phyloP scores from a whole-genome alignment of 345 rosid genomes.

The Diplotaxis tenuifolia region DNA sequence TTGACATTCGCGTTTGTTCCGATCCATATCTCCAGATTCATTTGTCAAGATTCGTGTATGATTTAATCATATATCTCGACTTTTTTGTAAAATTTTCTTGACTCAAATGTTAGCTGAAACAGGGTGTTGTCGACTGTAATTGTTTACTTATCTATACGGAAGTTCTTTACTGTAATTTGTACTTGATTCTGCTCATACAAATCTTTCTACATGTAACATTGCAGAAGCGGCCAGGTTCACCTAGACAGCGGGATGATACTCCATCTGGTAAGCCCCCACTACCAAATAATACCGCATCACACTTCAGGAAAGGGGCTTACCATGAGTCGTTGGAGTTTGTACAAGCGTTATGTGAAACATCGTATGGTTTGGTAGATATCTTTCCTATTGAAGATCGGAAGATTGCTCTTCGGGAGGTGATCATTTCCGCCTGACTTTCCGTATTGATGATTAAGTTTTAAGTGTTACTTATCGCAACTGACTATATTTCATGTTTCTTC shows the following conservation, averaged over 20 bases:
- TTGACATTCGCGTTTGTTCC: conserved; percentile 2
- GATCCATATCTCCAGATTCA: conserved; percentile 11
- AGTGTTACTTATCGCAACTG: conserved; percentile 21
- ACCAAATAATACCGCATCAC: conserved; percentile 65
- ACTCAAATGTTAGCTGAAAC: conserved; percentile 15
- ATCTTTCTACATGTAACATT: conserved; percentile 14
- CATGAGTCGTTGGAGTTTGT: conserved; percentile 96
- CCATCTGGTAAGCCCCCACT: conserved; percentile 76
- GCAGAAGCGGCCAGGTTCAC: conserved; percentile 88
- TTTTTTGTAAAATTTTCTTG: conserved; percentile 12
- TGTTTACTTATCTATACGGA: neutral
- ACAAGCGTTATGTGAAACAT: conserved; percentile 81
- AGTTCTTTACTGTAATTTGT: conserved; percentile 8
- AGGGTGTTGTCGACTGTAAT: conserved; percentile 9
- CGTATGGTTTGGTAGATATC: conserved; percentile 92
- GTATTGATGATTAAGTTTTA: conserved; percentile 13
- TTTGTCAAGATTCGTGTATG: conserved; percentile 10
- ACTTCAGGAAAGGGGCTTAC: conserved; percentile 87
- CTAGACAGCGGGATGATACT: conserved; percentile 70
- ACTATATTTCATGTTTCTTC: conserved; percentile 33
- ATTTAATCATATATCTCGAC: conserved; percentile 7
- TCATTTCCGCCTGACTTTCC: conserved; percentile 16
- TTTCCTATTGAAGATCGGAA: conserved; percentile 98
- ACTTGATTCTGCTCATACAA: conserved; percentile 18
- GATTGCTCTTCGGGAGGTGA: conserved; percentile 89